These are phyloP conservation scores for Zoysia japonica DNA, from an alignment of 176 grass and related monocot species.

Conservation along the genomic window DNA sequence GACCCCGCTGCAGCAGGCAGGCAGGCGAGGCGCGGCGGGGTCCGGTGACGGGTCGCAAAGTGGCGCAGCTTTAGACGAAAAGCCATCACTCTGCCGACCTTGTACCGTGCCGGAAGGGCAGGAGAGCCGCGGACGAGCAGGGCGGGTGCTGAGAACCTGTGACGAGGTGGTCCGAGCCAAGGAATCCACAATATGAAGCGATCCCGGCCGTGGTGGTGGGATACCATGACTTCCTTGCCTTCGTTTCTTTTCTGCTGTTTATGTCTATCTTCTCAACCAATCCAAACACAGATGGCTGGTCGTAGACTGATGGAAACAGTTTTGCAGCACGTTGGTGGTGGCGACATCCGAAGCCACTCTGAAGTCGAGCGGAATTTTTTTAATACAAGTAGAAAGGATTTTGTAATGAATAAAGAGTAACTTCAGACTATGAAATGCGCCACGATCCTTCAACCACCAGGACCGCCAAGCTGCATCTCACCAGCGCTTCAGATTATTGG, in stretches of 20 bases:
- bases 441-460: too few relatives aligned
- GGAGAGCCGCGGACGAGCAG: not conserved
- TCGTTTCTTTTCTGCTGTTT: not conserved
- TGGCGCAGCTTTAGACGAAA: conserved; percentile 42
- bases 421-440: too few relatives aligned
- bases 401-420: too few relatives aligned
- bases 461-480: not conserved
- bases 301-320: too few relatives aligned
- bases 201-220: not conserved
- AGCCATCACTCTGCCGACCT: conserved; percentile 37
- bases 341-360: not conserved
- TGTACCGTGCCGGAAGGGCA: conserved; percentile 16
- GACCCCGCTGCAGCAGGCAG: not conserved
- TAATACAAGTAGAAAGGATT: too few relatives aligned
- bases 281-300: too few relatives aligned
- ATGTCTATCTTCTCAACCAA: not conserved
- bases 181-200: not conserved
- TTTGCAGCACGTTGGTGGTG: too few relatives aligned
- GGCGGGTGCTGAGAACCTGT: conserved; percentile 8
- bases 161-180: not conserved
- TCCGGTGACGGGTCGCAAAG: conserved; percentile 27
- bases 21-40: not conserved
- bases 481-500: not conserved
- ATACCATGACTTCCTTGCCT: not conserved
- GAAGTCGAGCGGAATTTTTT: too few relatives aligned